These are phyloP conservation scores for Botryotinia calthae DNA, from an alignment of 2,329 filamentous ascomycete genomes.

Conservation along the genomic window DNA sequence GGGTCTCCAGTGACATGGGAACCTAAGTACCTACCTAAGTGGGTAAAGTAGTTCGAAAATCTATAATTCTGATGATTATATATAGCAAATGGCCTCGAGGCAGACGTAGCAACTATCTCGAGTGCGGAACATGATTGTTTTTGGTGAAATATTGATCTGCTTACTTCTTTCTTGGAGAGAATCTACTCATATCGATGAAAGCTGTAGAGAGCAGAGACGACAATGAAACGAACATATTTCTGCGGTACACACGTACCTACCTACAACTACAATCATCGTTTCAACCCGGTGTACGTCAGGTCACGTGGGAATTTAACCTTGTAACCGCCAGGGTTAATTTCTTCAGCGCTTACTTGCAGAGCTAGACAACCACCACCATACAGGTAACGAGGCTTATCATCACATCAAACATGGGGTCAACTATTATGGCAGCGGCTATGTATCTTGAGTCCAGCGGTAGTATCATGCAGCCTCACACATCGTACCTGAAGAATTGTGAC, in stretches of 20 bases:
- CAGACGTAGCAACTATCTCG: background rate
- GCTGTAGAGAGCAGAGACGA: background rate
- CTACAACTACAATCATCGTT: background rate
- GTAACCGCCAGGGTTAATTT: constrained; percentile 19
- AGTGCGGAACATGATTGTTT: background rate
- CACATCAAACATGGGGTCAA: constrained; percentile 21
- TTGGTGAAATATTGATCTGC: background rate
- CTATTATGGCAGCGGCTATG: constrained; percentile 19
- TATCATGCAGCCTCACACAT: constrained; percentile 19
- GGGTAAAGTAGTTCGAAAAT: background rate
- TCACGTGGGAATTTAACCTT: constrained; percentile 10
- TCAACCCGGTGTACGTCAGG: background rate
- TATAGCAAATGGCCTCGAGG: background rate
- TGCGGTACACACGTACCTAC: no score
- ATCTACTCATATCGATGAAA: background rate
- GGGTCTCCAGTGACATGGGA: background rate
- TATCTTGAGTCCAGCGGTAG: constrained; percentile 18
- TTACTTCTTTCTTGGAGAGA: background rate
- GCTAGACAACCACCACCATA: constrained; percentile 17
- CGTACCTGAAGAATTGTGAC: constrained; percentile 18
- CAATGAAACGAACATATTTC: background rate
- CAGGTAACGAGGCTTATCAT: constrained; percentile 19
- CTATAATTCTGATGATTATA: background rate
- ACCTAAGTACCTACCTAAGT: background rate
- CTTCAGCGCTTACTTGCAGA: constrained; percentile 20